phyloP scores from a whole-genome alignment of 345 rosid genomes.

The Ceriops tagal region DNA sequence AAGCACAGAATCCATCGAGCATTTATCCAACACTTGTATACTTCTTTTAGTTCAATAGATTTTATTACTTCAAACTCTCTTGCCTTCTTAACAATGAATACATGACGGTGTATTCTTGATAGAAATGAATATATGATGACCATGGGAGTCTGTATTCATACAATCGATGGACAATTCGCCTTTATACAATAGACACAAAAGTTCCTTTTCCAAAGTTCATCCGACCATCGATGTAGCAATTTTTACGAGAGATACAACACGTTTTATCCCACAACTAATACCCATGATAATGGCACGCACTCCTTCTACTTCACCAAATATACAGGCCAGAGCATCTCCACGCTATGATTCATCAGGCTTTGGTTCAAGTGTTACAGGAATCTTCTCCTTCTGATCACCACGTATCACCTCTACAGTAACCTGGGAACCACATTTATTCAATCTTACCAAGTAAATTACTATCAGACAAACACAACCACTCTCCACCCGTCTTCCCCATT shows the following conservation, averaged over 20 bases:
- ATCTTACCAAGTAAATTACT: background rate
- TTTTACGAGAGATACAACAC: slow-evolving; percentile 10
- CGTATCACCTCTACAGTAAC: slow-evolving; percentile 83
- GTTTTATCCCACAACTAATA: background rate
- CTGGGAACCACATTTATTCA: slow-evolving; percentile 31
- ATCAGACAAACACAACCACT: too few relatives aligned
- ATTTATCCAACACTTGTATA: too few relatives aligned
- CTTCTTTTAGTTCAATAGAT: too few relatives aligned
- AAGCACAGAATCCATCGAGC: too few relatives aligned
- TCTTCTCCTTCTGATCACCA: slow-evolving; percentile 91
- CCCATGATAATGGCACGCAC: slow-evolving; percentile 22
- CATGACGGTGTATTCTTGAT: too few relatives aligned
- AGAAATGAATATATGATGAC: too few relatives aligned
- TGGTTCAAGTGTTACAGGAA: slow-evolving; percentile 79
- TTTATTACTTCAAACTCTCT: too few relatives aligned
- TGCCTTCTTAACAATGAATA: too few relatives aligned
- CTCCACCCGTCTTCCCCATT: too few relatives aligned
- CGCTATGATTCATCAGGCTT: slow-evolving; percentile 15
- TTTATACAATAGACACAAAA: too few relatives aligned
- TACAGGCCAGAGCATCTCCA: background rate
- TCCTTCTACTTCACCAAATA: background rate
- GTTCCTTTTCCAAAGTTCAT: background rate
- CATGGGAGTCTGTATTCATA: too few relatives aligned
- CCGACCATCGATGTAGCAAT: background rate
- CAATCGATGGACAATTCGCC: too few relatives aligned